These are phyloP conservation scores for Colletotrichum musae DNA, from an alignment of 2,329 filamentous ascomycete species.

Conservation along the genomic window DNA sequence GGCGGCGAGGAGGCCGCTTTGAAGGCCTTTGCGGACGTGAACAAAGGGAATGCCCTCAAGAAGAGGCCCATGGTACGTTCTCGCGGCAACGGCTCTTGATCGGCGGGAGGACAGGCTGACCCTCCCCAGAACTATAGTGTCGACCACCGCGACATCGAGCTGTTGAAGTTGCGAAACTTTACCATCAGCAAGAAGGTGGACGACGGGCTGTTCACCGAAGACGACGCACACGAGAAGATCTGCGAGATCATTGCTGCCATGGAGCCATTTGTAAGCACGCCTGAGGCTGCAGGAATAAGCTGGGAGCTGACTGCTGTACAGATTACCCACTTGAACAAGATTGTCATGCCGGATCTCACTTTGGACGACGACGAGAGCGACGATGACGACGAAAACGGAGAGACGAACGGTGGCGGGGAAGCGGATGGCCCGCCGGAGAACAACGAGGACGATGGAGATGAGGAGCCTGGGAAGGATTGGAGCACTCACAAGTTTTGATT, in stretches of 20 bases:
- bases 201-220: constrained; percentile 75
- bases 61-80: constrained; percentile 83
- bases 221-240: constrained; percentile 76
- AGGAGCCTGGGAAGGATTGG: constrained; percentile 34
- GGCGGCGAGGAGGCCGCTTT: constrained; percentile 72
- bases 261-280: constrained; percentile 81
- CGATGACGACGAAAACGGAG: constrained; percentile 48
- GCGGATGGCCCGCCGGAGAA: constrained; percentile 32
- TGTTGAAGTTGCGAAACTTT: constrained; percentile 86
- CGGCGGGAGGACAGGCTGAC: constrained; percentile 2
- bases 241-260: constrained; percentile 75
- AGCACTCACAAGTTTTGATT: constrained; percentile 36
- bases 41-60: constrained; percentile 83
- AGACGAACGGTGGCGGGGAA: neutral
- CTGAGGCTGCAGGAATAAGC: neutral
- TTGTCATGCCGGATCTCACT: constrained; percentile 79
- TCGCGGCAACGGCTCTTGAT: neutral
- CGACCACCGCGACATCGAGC: constrained; percentile 83
- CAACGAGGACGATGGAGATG: constrained; percentile 34
- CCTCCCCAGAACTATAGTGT: constrained; percentile 76
- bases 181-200: constrained; percentile 77
- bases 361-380: constrained; percentile 58
- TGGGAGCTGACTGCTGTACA: constrained; percentile 49
- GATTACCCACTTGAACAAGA: constrained; percentile 79
- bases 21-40: constrained; percentile 78